Evolutionary conservation across 441 rosid species (phyloP), one percentile per base, ranked within the genome.

Genomic region (Viola pubescens): DNA sequence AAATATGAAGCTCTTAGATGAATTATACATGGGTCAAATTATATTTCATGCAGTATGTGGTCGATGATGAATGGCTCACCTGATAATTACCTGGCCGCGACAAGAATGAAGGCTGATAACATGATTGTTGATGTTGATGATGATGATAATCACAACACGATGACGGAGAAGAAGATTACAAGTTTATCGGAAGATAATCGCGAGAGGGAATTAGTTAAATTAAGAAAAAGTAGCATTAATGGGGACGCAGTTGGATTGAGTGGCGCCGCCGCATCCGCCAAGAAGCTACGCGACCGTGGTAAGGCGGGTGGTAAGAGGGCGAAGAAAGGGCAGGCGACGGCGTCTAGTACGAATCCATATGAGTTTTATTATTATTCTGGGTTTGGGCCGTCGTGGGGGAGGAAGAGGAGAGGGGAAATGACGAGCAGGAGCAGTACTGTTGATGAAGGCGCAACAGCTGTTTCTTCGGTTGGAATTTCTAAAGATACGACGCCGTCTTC

Each of bases 311-410:
- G 34, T 26, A 26, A 26, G 34, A 26, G 34, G 34, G 34, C 34
- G 34, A 26, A 54, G 49, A 9, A 46, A 46, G 49, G 38, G 60
- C 59, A 48, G 67, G 67, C 50, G 65, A 40, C 41, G 73, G 59
- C 62, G 41, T 13, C 6, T 38, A 58, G 5, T 38, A 73, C 56
- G 59, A 83, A 80, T 62, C 92, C 88, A 3, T 68, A 79, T 46
- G 87, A 82, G 77, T 90, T 82, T 65, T 90, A 90, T 64, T 91
- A 91, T 68, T 88, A 91, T 76, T 80, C 96, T 16, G 97, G 94
- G 70, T 89, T 87, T 60, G 95, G 95, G 13, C 95, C 94, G 19
- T 47, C 62, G 55, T 83, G 95, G 91, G 82, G 89, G 7, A 90
- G 79, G 50, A 74, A 75, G 4, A 46, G 49, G 49, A 46, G 49